Percentiles rank a stretch among this genome's conserved stretches.
Evolutionary conservation across 768 basidiomycete genomes (phyloP).

Genomic region (Termitomyces sp.): DNA sequence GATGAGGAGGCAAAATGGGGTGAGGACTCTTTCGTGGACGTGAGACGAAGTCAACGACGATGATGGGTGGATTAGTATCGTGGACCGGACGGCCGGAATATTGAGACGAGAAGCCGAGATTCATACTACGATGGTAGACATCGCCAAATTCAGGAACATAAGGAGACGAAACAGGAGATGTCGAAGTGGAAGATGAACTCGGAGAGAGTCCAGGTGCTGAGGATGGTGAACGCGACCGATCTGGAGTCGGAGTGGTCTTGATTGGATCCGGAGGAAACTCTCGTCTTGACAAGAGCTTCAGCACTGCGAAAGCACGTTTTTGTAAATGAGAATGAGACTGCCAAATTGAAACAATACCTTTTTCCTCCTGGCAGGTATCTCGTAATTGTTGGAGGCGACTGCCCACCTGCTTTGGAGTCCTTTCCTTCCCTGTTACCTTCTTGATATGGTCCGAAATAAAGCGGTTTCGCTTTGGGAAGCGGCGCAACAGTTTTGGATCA

Average conservation of each 20-base stretch:
- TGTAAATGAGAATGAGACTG: not conserved
- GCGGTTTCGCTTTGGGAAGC: slow-evolving; percentile 63
- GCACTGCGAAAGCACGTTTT: slow-evolving; percentile 10
- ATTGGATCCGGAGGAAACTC: slow-evolving; percentile 8
- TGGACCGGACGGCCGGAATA: not conserved
- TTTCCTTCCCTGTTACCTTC: slow-evolving; percentile 42
- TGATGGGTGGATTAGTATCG: slow-evolving; percentile 2
- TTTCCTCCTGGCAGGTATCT: slow-evolving; percentile 51
- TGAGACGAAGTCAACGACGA: slow-evolving; percentile 9
- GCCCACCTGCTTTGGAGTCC: slow-evolving; percentile 67
- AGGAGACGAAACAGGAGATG: slow-evolving; percentile 10
- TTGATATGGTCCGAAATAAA: slow-evolving; percentile 62
- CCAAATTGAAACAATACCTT: slow-evolving; percentile 34
- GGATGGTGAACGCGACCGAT: slow-evolving; percentile 7
- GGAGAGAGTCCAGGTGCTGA: slow-evolving; percentile 6
- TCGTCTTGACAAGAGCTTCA: slow-evolving; percentile 17
- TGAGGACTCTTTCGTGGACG: not conserved
- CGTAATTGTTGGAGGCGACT: slow-evolving; percentile 64
- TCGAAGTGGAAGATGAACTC: slow-evolving; percentile 4
- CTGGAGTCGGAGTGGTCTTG: slow-evolving; percentile 2
- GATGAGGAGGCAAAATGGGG: not conserved
- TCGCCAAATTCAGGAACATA: slow-evolving; percentile 8
- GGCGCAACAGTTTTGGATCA: slow-evolving; percentile 45
- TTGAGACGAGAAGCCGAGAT: not conserved
- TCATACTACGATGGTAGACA: not conserved